Base-by-base conservation (phyloP, 257 asterid genomes). In the Anisodus acutangulus region DNA sequence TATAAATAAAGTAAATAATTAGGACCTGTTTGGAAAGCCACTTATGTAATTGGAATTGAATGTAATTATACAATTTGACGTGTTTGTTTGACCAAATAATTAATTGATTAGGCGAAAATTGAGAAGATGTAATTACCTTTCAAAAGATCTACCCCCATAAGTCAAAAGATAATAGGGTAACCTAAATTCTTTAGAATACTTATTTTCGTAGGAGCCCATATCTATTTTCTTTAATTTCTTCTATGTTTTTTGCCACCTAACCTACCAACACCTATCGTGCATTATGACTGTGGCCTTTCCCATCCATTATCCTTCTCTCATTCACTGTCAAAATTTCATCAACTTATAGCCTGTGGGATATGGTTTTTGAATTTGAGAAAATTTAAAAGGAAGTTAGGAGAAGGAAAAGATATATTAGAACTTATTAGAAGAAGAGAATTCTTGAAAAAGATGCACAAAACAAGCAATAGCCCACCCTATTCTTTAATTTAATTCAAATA, bases 251-350 rank as follows among this genome's bases (percentile, higher is more conserved):
- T 94, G 97, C 93, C 86, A 90, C 90, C 97, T 87, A 88, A 92
- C 91, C 93, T 88, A 88, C 97, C 91, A 92, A 91, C 95, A 92
- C 31, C 85, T 87, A 90, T 92, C 95, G 90, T 95, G 98, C 92
- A 87, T 59, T 83, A 82, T 84, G 87, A 83, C 89, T 85, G 64
- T 79, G 74, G 83, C 87, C 85, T 85, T 84, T 86, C 86, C 88
- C 87, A 85, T 85, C 83, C 87, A 81, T 83, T 85, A 72, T 85
- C 86, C 84, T 60, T 49, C 35, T 74, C 81, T 57, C 54, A 78
- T 55, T 82, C 87, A 55, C 86, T 12, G 68, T 71, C 79, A 69
- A 82, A 53, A 84, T 59, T 55, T 39, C 69, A 72, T 68, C 82
- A 68, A 82, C 31, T 82, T 71, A 78, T 85, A 81, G 84, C 79